These are phyloP conservation scores for Forsythia suspensa DNA, from an alignment of 257 asterid species.

Conservation along the genomic window DNA sequence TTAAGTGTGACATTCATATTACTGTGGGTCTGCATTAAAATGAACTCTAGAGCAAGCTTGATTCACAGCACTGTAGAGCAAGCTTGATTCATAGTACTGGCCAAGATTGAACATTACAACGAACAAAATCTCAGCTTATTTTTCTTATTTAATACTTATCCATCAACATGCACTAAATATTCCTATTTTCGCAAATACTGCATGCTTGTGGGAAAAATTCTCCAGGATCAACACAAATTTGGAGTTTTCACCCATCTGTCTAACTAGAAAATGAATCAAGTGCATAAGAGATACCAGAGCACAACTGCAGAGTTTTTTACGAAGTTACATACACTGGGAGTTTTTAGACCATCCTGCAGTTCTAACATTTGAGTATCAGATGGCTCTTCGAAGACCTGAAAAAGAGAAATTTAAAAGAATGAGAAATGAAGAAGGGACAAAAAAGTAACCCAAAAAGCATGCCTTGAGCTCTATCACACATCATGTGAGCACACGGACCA, in stretches of 20 bases:
- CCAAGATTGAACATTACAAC: neutral
- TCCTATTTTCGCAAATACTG: neutral
- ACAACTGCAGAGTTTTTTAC: neutral
- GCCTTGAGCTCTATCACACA: slow-evolving; percentile 2
- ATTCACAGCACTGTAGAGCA: no score
- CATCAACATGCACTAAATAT: neutral
- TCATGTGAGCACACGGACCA: neutral
- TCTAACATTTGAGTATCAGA: slow-evolving; percentile 51
- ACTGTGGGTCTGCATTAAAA: neutral
- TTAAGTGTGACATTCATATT: neutral
- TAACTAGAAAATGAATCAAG: neutral
- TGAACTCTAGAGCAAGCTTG: neutral
- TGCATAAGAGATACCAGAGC: neutral
- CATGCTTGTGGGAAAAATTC: neutral
- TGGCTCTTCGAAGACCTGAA: slow-evolving; percentile 73
- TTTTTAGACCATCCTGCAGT: slow-evolving; percentile 64
- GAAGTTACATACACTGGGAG: slow-evolving; percentile 67
- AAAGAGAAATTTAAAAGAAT: neutral
- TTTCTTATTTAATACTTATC: neutral
- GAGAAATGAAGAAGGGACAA: slow-evolving; percentile 3
- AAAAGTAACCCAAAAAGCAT: slow-evolving; percentile 5
- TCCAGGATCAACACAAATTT: neutral
- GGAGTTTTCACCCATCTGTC: neutral
- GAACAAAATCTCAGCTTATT: neutral
- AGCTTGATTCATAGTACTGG: neutral